Evolutionary conservation across 139 green algal species (phyloP).

Genomic region (Chlamydomonas eustigma): DNA sequence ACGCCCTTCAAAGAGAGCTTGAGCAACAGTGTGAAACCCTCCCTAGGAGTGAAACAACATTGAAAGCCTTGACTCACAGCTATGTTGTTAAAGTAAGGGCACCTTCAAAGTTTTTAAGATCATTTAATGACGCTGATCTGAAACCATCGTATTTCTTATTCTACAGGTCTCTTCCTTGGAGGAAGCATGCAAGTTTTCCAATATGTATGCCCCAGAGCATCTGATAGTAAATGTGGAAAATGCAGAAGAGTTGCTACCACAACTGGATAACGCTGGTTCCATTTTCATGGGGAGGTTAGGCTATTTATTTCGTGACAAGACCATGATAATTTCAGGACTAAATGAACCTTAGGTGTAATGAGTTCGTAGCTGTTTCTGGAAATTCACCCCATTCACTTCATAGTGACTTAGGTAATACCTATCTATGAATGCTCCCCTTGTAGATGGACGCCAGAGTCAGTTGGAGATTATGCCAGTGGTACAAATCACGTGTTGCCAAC

Average conservation of each 20-base stretch:
- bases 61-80: conserved; percentile 83
- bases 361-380: too few species aligned
- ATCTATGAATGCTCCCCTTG: conserved; percentile 8
- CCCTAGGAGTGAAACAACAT: conserved; percentile 78
- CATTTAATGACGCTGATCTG: too few species aligned
- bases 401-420: background rate
- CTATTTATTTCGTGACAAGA: background rate
- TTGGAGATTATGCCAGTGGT: conserved; percentile 96
- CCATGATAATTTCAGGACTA: too few species aligned
- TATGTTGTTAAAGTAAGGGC: conserved; percentile 57
- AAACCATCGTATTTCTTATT: background rate
- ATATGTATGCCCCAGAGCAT: conserved; percentile 96
- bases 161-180: conserved; percentile 9
- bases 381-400: too few species aligned
- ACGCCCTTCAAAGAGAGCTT: conserved; percentile 72
- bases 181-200: conserved; percentile 65
- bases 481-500: conserved; percentile 98
- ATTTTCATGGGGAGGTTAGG: conserved; percentile 83
- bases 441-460: conserved; percentile 88
- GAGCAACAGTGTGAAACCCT: conserved; percentile 74
- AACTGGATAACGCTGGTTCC: conserved; percentile 79
- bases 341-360: too few species aligned
- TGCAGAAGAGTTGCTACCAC: conserved; percentile 77
- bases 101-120: background rate
- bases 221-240: conserved; percentile 94